Conservation (phyloP, 441 rosid genomes). For the Adansonia madagascariensis region DNA sequence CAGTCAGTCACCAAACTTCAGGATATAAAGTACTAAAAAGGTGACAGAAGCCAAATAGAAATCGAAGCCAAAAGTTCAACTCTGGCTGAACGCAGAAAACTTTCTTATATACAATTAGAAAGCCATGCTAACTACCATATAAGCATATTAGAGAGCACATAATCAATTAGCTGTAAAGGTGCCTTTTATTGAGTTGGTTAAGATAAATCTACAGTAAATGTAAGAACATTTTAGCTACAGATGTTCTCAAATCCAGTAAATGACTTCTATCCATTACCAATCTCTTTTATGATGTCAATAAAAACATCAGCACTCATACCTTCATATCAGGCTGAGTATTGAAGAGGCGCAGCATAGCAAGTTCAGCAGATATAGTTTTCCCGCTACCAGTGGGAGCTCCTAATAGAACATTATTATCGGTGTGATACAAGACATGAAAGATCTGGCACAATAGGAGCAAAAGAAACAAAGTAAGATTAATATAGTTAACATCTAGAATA, state of each 20-base stretch:
- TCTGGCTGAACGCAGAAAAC: neutral
- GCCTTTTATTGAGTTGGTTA: slow-evolving; percentile 5
- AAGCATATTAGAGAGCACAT: slow-evolving; percentile 16
- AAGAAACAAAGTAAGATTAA: slow-evolving; percentile 26
- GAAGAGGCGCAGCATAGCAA: slow-evolving; percentile 96
- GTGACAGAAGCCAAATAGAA: neutral
- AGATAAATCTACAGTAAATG: slow-evolving; percentile 7
- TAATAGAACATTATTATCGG: slow-evolving; percentile 88
- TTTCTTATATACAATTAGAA: slow-evolving; percentile 12
- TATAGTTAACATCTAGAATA: slow-evolving; percentile 22
- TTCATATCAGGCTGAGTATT: slow-evolving; percentile 98
- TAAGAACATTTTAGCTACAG: neutral
- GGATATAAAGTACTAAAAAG: slow-evolving; percentile 18
- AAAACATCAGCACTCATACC: slow-evolving; percentile 48
- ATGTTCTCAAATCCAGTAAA: slow-evolving; percentile 9
- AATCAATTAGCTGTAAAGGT: slow-evolving; percentile 7
- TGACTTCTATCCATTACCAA: slow-evolving; percentile 6
- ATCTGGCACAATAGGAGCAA: slow-evolving; percentile 57
- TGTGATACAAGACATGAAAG: slow-evolving; percentile 90
- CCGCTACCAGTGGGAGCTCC: slow-evolving; percentile 99
- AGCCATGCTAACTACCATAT: neutral
- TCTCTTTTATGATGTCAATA: slow-evolving; percentile 13
- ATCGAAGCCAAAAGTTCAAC: neutral
- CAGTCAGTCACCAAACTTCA: slow-evolving; percentile 27
- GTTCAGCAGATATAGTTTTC: slow-evolving; percentile 98